These are phyloP conservation scores for Epichloe glyceriae DNA, from an alignment of 2,329 filamentous ascomycete genomes.

Conservation along the genomic window DNA sequence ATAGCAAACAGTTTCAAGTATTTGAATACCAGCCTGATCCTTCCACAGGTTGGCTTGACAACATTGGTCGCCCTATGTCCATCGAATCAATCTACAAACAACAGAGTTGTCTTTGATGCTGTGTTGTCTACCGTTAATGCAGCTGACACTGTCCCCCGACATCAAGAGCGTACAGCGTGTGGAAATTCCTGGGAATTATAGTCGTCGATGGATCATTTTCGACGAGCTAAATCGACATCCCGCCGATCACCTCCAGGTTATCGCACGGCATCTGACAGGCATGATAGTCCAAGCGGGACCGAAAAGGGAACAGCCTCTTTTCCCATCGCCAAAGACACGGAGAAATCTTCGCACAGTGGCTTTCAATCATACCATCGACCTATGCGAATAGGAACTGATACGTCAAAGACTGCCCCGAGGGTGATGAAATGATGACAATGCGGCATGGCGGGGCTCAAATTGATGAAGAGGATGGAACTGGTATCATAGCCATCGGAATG, in stretches of 20 bases:
- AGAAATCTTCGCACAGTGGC: background rate
- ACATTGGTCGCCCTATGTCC: background rate
- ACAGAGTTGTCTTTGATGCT: background rate
- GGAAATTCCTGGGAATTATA: background rate
- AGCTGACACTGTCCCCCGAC: background rate
- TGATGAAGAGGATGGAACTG: slow-evolving; percentile 18
- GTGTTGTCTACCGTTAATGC: background rate
- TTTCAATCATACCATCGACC: background rate
- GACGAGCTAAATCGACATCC: background rate
- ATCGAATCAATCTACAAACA: background rate
- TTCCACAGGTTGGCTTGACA: background rate
- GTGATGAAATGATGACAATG: background rate
- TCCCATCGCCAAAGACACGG: background rate
- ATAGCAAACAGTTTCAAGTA: background rate
- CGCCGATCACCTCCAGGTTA: background rate
- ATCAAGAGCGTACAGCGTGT: background rate
- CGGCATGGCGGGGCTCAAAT: slow-evolving; percentile 7
- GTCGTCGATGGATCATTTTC: background rate
- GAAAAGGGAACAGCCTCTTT: background rate
- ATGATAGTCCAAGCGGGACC: background rate
- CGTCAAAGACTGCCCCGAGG: slow-evolving; percentile 25
- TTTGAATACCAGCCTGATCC: no score
- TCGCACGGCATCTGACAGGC: background rate
- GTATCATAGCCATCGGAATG: slow-evolving; percentile 50
- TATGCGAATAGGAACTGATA: background rate